phyloP scores from a whole-genome alignment of 2,329 filamentous ascomycete species.

The Ascochyta koolunga region DNA sequence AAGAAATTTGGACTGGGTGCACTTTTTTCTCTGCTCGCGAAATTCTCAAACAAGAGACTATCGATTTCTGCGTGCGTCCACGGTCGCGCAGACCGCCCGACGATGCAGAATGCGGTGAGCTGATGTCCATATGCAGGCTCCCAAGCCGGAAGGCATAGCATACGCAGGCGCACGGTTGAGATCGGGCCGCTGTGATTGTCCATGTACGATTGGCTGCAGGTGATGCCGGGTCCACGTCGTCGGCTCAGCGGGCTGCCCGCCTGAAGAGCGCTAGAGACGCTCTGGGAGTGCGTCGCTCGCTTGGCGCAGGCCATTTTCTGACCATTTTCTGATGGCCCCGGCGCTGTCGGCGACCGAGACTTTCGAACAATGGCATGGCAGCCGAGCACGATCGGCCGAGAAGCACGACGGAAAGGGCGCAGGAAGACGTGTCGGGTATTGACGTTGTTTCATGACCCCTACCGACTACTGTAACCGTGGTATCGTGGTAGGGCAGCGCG shows the following conservation, averaged over 20 bases:
- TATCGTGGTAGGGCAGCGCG: constrained; percentile 8
- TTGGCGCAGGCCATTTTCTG: constrained; percentile 15
- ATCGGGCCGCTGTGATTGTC: background rate
- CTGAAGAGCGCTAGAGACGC: constrained; percentile 9
- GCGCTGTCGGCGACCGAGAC: constrained; percentile 4
- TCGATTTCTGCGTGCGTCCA: constrained; percentile 7
- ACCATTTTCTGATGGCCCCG: constrained; percentile 19
- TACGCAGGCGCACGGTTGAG: background rate
- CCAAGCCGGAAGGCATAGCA: constrained; percentile 13
- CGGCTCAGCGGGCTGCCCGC: constrained; percentile 15
- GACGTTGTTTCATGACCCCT: constrained; percentile 18
- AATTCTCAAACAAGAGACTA: constrained; percentile 8
- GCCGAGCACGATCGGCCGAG: background rate
- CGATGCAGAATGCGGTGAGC: constrained; percentile 18
- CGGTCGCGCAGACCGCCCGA: constrained; percentile 10
- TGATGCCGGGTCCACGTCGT: constrained; percentile 16
- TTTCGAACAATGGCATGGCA: constrained; percentile 3
- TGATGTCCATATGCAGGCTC: constrained; percentile 7
- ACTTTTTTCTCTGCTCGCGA: background rate
- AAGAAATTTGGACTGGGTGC: constrained; percentile 3
- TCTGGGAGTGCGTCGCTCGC: constrained; percentile 11
- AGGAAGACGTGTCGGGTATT: constrained; percentile 13
- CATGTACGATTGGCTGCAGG: constrained; percentile 8
- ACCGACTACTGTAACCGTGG: constrained; percentile 13
- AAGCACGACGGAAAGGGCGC: background rate